Base-by-base conservation (phyloP, 2,329 filamentous ascomycete genomes). In the Stagonosporopsis rhizophila region DNA sequence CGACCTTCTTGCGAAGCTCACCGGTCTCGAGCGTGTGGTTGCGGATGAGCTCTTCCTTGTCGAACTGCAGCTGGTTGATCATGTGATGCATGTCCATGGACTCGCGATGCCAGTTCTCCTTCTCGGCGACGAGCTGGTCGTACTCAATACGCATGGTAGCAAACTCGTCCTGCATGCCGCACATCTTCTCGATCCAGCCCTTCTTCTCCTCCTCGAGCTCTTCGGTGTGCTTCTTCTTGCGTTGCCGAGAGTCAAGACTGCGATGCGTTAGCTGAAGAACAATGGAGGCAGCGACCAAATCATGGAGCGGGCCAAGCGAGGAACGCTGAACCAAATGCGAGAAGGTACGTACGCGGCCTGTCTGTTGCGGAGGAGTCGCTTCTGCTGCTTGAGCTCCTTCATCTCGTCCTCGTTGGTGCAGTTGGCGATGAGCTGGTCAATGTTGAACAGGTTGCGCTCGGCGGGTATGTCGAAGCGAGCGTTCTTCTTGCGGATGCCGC, bases 311-410 rank as follows among this genome's bases (percentile, higher is more conserved):
- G 62, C 62, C 65, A 71, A 71, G 66, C 58, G 59, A 61, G 62
- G 66, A 66, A 63, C 62, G 65, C 65, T 69, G 57, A 59, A 60
- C 65, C 66, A 68, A 60, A 67, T 61, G 85, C 90, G 82, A 74
- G 27, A 11, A 48, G 56, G 66, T 65, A 80, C 81, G 72, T 87
- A 96, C 92, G 95, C 95, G 78, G 95, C 95, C 81, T 98, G 94
- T 71, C 95, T 88, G 80, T 99, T 99, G 72, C 95, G 87, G 61
- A 99, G 83, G 60, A 99, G 83, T 59, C 95, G 89, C 83, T 98
- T 98, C 78, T 97, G 95, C 76, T 96, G 92, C 85, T 99, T 99
- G 71, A 99, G 84, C 80, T 98, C 93, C 83, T 96, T 98, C 81
- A 96, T 90, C 81, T 96, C 89, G 64, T 95, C 88, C 71, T 98